phyloP scores from a whole-genome alignment of 83 land plant genomes.

The Picea mariana region DNA sequence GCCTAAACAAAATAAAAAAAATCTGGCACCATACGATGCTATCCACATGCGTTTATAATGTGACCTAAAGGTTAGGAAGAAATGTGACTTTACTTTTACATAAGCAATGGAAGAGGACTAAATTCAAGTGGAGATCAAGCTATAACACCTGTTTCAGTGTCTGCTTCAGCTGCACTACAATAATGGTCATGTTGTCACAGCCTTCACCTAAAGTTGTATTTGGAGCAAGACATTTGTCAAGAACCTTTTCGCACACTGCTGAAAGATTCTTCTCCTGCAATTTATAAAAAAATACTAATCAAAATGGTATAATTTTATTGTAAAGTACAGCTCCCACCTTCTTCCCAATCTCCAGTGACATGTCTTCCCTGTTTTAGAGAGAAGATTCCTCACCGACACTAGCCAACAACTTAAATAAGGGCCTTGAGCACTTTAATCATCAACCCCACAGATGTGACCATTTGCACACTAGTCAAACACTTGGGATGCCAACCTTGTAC shows the following conservation, averaged over 20 bases:
- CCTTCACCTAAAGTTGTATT: conserved; percentile 31
- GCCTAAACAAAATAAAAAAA: not conserved
- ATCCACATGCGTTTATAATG: not conserved
- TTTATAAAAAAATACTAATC: not conserved
- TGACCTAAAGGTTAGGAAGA: not conserved
- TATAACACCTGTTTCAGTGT: not conserved
- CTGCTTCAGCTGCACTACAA: conserved; percentile 40
- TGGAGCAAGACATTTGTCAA: conserved; percentile 43
- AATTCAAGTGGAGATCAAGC: conserved; percentile 5
- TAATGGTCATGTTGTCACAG: conserved; percentile 50
- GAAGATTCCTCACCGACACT: no score
- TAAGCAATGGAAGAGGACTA: not conserved
- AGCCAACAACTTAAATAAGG: not conserved
- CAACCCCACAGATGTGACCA: no score
- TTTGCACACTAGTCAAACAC: not conserved
- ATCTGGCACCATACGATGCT: not conserved
- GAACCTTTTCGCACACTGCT: conserved; percentile 35
- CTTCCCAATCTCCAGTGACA: not conserved
- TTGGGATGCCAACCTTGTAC: not conserved
- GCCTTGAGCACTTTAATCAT: not conserved
- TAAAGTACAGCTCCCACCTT: not conserved
- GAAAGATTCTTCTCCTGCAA: conserved; percentile 34
- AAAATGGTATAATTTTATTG: not conserved
- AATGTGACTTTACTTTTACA: not conserved
- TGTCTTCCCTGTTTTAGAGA: not conserved